phyloP scores from a whole-genome alignment of 2,329 filamentous ascomycete genomes.

The Capronia americana region DNA sequence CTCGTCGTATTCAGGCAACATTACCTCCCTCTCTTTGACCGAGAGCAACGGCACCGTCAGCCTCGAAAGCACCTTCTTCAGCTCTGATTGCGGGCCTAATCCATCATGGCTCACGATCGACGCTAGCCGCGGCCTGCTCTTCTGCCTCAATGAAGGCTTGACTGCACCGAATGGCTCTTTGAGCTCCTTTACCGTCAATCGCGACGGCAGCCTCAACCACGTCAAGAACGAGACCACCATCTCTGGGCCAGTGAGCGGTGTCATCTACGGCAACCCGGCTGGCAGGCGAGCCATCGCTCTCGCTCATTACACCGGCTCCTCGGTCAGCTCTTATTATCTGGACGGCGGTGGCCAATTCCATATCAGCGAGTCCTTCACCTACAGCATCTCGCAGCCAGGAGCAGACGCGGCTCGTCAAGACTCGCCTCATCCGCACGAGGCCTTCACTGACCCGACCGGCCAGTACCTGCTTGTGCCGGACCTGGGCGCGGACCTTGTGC shows the following conservation, averaged over 20 bases:
- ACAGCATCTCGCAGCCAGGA: conserved; percentile 6
- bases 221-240: conserved; percentile 7
- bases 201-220: conserved; percentile 10
- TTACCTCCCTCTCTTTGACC: neutral
- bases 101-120: conserved; percentile 10
- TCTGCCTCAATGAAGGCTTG: conserved; percentile 20
- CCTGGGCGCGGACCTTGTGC: conserved; percentile 11
- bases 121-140: conserved; percentile 3
- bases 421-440: conserved; percentile 15
- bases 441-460: conserved; percentile 14
- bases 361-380: conserved; percentile 9
- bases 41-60: conserved; percentile 1
- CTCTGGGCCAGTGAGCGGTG: conserved; percentile 10
- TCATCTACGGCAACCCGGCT: conserved; percentile 12
- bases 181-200: conserved; percentile 13
- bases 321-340: conserved; percentile 6
- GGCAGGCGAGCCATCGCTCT: conserved; percentile 4
- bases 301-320: conserved; percentile 15
- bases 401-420: conserved; percentile 12
- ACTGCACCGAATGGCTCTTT: conserved; percentile 15
- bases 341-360: conserved; percentile 8
- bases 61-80: conserved; percentile 2
- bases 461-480: conserved; percentile 15
- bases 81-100: neutral
- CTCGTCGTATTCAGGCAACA: neutral